Base-by-base conservation (phyloP, 2,329 filamentous ascomycete species). In the Daldinia sp. region DNA sequence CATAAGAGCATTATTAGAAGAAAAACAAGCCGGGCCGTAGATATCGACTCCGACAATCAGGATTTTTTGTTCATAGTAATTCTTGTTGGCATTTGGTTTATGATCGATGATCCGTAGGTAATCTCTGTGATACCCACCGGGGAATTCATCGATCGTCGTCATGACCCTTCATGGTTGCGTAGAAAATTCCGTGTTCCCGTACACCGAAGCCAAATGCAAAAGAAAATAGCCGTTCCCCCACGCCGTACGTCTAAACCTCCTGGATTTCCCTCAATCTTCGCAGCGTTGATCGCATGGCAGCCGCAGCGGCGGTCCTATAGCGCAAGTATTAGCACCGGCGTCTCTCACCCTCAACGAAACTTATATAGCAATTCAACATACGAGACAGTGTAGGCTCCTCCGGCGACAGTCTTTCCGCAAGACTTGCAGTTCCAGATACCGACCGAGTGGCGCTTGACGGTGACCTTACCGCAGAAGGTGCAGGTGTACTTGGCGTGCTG, bases 391-490 rank as follows among this genome's bases (percentile, higher is more conserved):
- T 96, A 98, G 78, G 94, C 95, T 83, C 94, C 92, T 82, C 92
- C 92, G 76, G 92, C 94, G 74, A 94, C 87, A 77, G 89, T 92
- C 91, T 97, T 97, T 82, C 92, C 89, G 90, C 95, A 98, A 66
- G 90, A 87, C 82, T 88, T 90, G 92, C 95, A 99, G 82, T 94
- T 87, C 94, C 94, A 97, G 87, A 97, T 97, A 77, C 94, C 94
- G 75, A 94, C 92, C 70, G 92, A 89, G 79, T 93, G 86, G 78
- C 94, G 90, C 87, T 93, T 93, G 79, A 97, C 93, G 76, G 90
- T 91, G 80, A 89, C 90, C 90, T 98, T 98, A 79, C 94, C 94
- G 88, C 93, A 97, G 91, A 98, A 99, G 73, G 94, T 94, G 90
- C 94, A 98, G 79, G 90, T 89, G 79, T 64, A 67, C 55, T 67